Evolutionary conservation across 2,329 filamentous ascomycete species (phyloP), one percentile per base, ranked within the genome.

Genomic region (Diaporthe citri): DNA sequence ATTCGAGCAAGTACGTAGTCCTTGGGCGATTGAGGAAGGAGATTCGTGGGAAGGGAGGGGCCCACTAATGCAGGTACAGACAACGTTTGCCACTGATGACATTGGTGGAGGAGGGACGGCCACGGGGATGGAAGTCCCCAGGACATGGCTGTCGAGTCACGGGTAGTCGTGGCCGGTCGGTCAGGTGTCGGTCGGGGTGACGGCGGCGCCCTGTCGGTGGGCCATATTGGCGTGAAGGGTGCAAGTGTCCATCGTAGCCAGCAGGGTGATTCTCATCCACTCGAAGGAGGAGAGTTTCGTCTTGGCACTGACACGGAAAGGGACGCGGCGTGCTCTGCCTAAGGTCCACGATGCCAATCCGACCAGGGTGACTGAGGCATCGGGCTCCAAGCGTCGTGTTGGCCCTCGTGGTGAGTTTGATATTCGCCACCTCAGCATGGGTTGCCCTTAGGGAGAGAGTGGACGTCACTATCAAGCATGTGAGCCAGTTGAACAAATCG

Each of bases 41-140:
- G 12, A 51, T 48, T 28, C 69, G 43, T 20, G 15, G 31, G 28
- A n/a, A 41, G 8, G 34, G 34, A n/a, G 5, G n/a, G n/a, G n/a
- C 9, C 56, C 70, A 46, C 70, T 62, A 52, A 62, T 36, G 56
- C 56, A 62, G 70, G 70, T 72, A 72, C 70, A 62, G 22, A 25
- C 22, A 39, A 52, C 31, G 34, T 12, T 62, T 5, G 56, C 70
- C 70, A 34, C 17, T 17, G 3, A 15, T 31, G 46, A 55, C 48
- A 69, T 12, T 41, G 43, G 3, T 34, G 25, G 8, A 62, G 20
- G 56, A n/a, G 70, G 25, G 31, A n/a, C 22, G 31, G n/a, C 55
- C 43, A 52, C 22, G 43, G 25, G 70, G 17, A 55, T 41, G 9
- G 22, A 6, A 22, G 64, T 67, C 28, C 9, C 10, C 12, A 31